Evolutionary conservation across 2,329 filamentous ascomycete genomes (phyloP).

Genomic region (Lasiodiplodia sp.): DNA sequence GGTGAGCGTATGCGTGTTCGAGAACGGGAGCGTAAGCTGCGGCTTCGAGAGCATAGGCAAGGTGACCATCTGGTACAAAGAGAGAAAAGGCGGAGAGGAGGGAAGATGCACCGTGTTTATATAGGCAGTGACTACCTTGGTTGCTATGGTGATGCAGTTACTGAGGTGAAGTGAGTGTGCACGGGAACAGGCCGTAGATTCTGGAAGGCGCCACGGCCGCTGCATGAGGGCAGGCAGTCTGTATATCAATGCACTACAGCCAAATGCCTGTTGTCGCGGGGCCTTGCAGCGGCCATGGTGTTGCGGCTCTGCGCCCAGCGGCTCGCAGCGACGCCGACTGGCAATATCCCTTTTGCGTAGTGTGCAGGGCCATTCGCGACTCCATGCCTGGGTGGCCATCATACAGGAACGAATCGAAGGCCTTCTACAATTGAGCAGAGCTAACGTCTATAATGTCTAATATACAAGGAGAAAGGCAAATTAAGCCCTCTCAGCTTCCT

Average conservation of each 20-base stretch:
- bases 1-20: neutral
- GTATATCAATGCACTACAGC: neutral
- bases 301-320: conserved; percentile 12
- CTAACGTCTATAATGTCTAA: conserved; percentile 22
- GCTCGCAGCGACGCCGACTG: neutral
- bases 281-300: neutral
- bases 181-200: neutral
- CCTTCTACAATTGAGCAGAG: conserved; percentile 30
- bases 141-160: neutral
- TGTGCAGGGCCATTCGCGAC: neutral
- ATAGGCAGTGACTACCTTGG: neutral
- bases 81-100: neutral
- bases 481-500: conserved; percentile 30
- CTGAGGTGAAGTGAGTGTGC: neutral
- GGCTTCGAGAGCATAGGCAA: neutral
- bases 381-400: neutral
- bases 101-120: neutral
- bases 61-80: conserved; percentile 3
- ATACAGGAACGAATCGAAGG: neutral
- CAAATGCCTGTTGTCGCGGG: neutral
- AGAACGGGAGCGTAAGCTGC: conserved; percentile 4
- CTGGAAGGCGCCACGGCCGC: neutral
- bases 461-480: conserved; percentile 23
- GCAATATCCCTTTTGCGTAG: no score
- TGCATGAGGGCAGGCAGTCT: neutral